A percentile compares a stretch with the other conserved stretches of the same genome.
Conservation (phyloP, 345 rosid species). For the Turnera subulata region DNA sequence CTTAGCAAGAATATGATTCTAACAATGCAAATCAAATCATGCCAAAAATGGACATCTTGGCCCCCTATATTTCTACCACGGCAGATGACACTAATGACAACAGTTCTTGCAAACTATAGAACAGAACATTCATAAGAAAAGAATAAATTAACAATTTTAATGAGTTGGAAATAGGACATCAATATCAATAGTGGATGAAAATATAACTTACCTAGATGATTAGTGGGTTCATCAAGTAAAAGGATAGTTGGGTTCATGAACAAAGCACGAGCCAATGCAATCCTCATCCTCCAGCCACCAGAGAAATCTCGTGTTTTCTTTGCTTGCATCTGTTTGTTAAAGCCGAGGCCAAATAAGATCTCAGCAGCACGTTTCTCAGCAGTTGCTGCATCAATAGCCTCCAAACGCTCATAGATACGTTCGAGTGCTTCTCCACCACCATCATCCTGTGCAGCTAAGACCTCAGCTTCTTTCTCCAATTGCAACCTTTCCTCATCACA, state of each 20-base stretch:
- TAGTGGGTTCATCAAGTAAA: slow-evolving; percentile 95
- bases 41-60: no score
- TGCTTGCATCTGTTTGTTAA: slow-evolving; percentile 82
- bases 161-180: no score
- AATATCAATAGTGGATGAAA: no score
- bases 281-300: slow-evolving; percentile 99
- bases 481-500: slow-evolving; percentile 94
- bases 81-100: no score
- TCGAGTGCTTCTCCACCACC: slow-evolving; percentile 97
- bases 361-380: slow-evolving; percentile 99
- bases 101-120: neutral
- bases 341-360: slow-evolving; percentile 93
- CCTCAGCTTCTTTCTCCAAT: slow-evolving; percentile 89
- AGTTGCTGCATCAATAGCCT: slow-evolving; percentile 90
- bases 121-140: no score
- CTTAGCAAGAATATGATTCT: no score
- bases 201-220: slow-evolving; percentile 71
- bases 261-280: slow-evolving; percentile 90
- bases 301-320: slow-evolving; percentile 92
- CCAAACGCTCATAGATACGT: slow-evolving; percentile 82
- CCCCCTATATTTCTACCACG: neutral
- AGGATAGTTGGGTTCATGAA: slow-evolving; percentile 93
- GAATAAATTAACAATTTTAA: no score
- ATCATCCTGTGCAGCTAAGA: slow-evolving; percentile 78
- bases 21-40: no score